Percentiles rank a stretch among this genome's conserved stretches.
phyloP scores from a whole-genome alignment of 306 rosid species.

The Pterocarpus santalinus region DNA sequence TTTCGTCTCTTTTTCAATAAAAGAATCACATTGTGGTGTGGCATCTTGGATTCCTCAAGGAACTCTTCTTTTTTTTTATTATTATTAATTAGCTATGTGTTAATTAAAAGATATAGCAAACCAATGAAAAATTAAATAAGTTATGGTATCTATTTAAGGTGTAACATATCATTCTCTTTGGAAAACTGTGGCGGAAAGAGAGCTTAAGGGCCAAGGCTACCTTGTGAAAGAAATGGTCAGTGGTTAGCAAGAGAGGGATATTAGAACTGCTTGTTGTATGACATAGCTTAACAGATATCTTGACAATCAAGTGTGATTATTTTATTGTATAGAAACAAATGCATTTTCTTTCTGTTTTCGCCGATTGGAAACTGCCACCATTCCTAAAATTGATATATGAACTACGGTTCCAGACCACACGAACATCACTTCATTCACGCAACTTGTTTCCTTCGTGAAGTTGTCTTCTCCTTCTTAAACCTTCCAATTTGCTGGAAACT shows the following conservation, averaged over 20 bases:
- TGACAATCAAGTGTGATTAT: neutral
- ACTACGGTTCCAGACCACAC: too few species aligned
- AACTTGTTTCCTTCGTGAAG: too few species aligned
- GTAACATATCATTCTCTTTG: slow-evolving; percentile 50
- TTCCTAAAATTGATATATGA: too few species aligned
- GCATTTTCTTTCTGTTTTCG: too few species aligned
- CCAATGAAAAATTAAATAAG: neutral
- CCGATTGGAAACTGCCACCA: too few species aligned
- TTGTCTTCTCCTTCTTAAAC: too few species aligned
- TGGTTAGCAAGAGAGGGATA: slow-evolving; percentile 47
- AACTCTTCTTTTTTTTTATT: neutral
- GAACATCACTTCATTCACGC: too few species aligned
- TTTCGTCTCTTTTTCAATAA: slow-evolving; percentile 9
- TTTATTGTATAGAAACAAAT: neutral
- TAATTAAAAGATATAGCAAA: neutral
- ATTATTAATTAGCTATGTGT: neutral
- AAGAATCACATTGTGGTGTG: slow-evolving; percentile 32
- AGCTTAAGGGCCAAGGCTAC: slow-evolving; percentile 43
- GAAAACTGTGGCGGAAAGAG: slow-evolving; percentile 33
- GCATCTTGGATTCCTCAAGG: slow-evolving; percentile 37
- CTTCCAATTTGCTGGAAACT: too few species aligned
- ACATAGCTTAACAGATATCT: neutral
- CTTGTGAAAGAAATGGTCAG: slow-evolving; percentile 39
- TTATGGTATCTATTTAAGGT: slow-evolving; percentile 49
- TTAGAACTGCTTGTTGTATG: slow-evolving; percentile 30